Conservation (phyloP, 2,329 filamentous ascomycete species). For the Cladophialophora yegresii region DNA sequence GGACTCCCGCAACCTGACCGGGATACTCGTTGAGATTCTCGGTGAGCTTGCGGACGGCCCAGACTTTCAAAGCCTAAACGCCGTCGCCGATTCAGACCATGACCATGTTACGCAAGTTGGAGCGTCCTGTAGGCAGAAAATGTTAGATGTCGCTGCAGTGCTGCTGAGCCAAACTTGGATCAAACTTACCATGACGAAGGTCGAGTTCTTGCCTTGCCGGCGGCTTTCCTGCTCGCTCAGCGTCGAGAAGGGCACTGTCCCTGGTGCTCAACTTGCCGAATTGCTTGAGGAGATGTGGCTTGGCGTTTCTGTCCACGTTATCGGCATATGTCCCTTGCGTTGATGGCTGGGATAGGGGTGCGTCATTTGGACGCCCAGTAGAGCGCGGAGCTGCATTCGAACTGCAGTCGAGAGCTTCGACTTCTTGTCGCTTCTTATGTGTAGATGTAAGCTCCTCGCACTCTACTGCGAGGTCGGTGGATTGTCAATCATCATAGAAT, state of each 20-base stretch:
- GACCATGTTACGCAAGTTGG: constrained; percentile 35
- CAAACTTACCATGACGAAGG: constrained; percentile 36
- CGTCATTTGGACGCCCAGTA: constrained; percentile 34
- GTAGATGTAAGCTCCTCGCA: constrained; percentile 77
- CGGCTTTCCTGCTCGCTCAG: constrained; percentile 32
- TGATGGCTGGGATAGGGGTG: constrained; percentile 8
- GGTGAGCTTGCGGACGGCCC: neutral
- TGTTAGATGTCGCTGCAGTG: constrained; percentile 5
- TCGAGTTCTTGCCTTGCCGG: constrained; percentile 34
- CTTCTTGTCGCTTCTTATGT: constrained; percentile 42
- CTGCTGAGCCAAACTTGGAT: neutral
- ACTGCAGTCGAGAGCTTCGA: constrained; percentile 5
- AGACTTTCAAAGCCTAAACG: constrained; percentile 17
- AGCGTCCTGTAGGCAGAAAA: constrained; percentile 28
- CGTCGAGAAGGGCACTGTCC: constrained; percentile 5
- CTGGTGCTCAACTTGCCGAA: constrained; percentile 11
- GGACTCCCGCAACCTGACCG: neutral
- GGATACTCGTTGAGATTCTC: neutral
- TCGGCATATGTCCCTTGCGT: constrained; percentile 8
- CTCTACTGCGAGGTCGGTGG: constrained; percentile 28
- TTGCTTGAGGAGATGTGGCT: constrained; percentile 21
- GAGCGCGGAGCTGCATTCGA: constrained; percentile 40
- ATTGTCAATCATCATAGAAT: constrained; percentile 70
- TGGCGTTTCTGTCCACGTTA: constrained; percentile 6
- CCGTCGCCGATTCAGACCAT: constrained; percentile 29